Percentiles rank a stretch among this genome's conserved stretches.
Conservation (phyloP, 208 protist species). For the Phytomonas sp. region DNA sequence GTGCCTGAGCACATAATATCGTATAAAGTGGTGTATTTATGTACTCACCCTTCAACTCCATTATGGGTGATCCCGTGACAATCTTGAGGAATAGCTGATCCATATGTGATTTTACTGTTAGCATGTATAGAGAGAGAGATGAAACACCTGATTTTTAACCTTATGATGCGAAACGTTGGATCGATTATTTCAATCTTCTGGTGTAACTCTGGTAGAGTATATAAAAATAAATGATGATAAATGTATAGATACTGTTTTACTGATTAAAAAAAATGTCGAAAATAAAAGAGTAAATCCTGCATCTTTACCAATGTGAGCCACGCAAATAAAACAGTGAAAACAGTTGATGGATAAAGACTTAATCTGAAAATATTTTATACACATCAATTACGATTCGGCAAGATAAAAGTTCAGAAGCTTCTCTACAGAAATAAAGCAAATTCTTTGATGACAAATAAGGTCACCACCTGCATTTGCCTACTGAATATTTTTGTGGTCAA, state of each 20-base stretch:
- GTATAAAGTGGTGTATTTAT: conserved; percentile 61
- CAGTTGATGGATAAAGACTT: neutral
- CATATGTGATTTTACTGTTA: conserved; percentile 18
- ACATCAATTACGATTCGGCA: neutral
- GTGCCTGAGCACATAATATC: conserved; percentile 70
- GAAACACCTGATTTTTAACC: neutral
- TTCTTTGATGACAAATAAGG: neutral
- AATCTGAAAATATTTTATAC: neutral
- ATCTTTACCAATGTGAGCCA: neutral
- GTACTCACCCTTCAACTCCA: conserved; percentile 28
- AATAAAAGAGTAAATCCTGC: conserved; percentile 3
- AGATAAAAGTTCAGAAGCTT: neutral
- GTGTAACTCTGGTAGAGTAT: too few relatives aligned
- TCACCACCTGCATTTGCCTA: neutral
- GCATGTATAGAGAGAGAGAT: neutral
- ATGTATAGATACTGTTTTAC: conserved; percentile 5
- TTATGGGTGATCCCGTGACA: conserved; percentile 46
- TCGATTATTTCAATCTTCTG: too few relatives aligned
- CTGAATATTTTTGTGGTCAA: neutral
- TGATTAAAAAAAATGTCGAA: conserved; percentile 1
- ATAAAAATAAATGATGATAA: neutral
- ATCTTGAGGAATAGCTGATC: conserved; percentile 59
- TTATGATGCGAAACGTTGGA: too few relatives aligned
- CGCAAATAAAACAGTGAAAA: neutral
- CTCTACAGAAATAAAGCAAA: neutral